Base-by-base conservation (phyloP, 225 moss, liverwort and hornwort genomes). In the Neckera pumila region DNA sequence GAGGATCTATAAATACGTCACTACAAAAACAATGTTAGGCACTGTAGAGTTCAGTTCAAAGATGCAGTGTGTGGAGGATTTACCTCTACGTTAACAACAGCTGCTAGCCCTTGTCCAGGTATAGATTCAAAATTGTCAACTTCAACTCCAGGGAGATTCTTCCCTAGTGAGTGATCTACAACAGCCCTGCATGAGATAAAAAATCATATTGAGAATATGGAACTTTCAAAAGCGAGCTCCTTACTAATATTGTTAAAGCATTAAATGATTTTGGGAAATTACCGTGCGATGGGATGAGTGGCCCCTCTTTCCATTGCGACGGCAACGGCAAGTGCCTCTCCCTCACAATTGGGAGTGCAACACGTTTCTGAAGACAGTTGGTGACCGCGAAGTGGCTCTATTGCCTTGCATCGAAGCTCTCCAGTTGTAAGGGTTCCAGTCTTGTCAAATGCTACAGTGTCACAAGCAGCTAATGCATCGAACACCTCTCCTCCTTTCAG, bases 281-380 rank as follows among this genome's bases (percentile, higher is more conserved):
- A 98, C 98, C 96, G 92, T 76, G 99, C 99, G 79, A 99, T 99
- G 79, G 99, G 99, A 88, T 99, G 99, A 81, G 96, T 97, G 83
- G 99, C 99, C 77, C 99, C 97, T 83, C 97, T 93, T 87, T 99
- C 99, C 99, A 99, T 97, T 80, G 99, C 99, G 77, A 97, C 96
- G 43, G 99, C 99, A 91, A 99, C 94, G 87, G 99, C 99, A 90
- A 99, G 94, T 84, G 99, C 99, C 85, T 96, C 97, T 90, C 92
- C 92, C 85, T 96, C 97, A 95, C 99, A 99, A 91, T 77, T 96
- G 60, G 99, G 99, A 74, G 89, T 92, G 91, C 99, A 99, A 92
- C 99, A 97, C 79, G 88, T 51, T 79, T 89, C 90, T 85, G 83
- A 85, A 87, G 60, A 60, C 67, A 91, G 84, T 65, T 58, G 88